Evolutionary conservation across 2,329 filamentous ascomycete species (phyloP), one percentile per base, ranked within the genome.

Genomic region (Xylaria sp.): DNA sequence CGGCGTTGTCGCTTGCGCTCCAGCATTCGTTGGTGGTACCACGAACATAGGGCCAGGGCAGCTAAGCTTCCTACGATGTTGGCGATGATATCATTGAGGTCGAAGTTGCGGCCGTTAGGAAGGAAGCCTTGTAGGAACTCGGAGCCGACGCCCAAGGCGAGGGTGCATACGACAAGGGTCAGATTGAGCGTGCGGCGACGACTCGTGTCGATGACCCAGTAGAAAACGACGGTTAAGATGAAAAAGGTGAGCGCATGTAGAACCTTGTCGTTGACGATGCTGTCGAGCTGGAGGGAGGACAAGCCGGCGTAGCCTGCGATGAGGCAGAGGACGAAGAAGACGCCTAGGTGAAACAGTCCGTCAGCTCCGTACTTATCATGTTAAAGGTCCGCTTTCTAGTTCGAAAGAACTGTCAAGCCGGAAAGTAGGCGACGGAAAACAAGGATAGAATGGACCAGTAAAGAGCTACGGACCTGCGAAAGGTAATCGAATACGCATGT

Each of bases 1-100:
- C 88, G 92, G 64, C 89, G 89, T 76, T 89, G 85, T 69, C 94
- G 88, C 79, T 92, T 93, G 71, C 96, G 88, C 80, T 98, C 95
- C 48, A 98, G 84, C 94, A 98, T 98, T 68, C 96, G 91, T 78
- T 92, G 92, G 82, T 99, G 96, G 79, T 99, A 99, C 92, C 93
- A 95, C 66, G 90, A 91, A 79, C 93, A 97, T 23, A 97, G 79
- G 0, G 86, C 90, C 23, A 98, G 79, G 0, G 89, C 94, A 0
- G 85, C 83, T 15, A 92, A 81, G 72, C 92, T 95, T 51, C 96
- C 96, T 49, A 93, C 83, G 0, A 97, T 81, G 79, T 99, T 99
- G 77, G 94, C 94, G 62, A 94, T 84, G 70, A 99, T 93, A 79
- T 98, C 94, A 77, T 91, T 93, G 58, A 91, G 83, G 77, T 99